These are phyloP conservation scores for Endocalyx cinctus DNA, from an alignment of 2,329 filamentous ascomycete species.

Conservation along the genomic window DNA sequence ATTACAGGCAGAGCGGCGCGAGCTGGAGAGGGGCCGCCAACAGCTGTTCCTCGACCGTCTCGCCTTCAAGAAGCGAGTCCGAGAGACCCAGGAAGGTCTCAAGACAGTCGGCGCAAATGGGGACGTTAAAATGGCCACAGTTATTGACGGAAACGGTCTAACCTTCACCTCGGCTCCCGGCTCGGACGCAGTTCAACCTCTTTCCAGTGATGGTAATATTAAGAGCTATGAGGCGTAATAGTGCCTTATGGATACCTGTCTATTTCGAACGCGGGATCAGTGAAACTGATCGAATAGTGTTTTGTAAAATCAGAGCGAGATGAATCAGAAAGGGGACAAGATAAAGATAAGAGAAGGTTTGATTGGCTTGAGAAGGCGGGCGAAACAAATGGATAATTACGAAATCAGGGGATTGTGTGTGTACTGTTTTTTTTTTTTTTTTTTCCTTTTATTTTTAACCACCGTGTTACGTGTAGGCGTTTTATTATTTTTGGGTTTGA, in stretches of 20 bases:
- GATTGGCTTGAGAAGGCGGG: too few species aligned
- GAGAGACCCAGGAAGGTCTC: slow-evolving; percentile 75
- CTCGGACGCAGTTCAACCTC: slow-evolving; percentile 44
- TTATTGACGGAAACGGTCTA: slow-evolving; percentile 48
- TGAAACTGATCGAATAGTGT: too few species aligned
- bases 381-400: too few species aligned
- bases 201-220: slow-evolving; percentile 50
- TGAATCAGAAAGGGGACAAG: background rate
- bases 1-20: slow-evolving; percentile 84
- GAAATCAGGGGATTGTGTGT: slow-evolving; percentile 9
- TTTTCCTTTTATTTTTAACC: slow-evolving; percentile 1
- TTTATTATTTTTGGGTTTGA: slow-evolving; percentile 14
- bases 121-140: slow-evolving; percentile 44
- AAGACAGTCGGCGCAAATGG: slow-evolving; percentile 46
- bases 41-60: slow-evolving; percentile 91
- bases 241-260: too few species aligned
- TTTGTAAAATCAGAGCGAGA: too few species aligned
- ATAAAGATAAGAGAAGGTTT: slow-evolving; percentile 4
- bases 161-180: slow-evolving; percentile 45
- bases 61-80: slow-evolving; percentile 81
- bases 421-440: slow-evolving; percentile 1
- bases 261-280: too few species aligned
- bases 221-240: slow-evolving; percentile 54
- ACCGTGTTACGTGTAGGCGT: too few species aligned
- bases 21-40: slow-evolving; percentile 86